Base-by-base conservation (phyloP, 83 land plant genomes). In the Diphasiastrum complanatum region DNA sequence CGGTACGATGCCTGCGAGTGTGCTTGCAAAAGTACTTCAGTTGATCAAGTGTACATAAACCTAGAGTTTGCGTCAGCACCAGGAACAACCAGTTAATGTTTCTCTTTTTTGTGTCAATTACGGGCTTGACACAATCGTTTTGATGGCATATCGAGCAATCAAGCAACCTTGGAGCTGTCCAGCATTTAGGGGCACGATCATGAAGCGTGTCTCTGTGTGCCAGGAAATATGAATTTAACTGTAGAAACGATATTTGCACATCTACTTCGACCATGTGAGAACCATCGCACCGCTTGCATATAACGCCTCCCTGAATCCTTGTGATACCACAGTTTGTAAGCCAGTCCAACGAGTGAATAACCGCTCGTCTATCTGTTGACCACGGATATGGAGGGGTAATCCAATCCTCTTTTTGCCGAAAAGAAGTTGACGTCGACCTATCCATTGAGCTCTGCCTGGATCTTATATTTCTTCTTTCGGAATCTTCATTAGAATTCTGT, bases 11-110 rank as follows among this genome's bases (percentile, higher is more conserved):
- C 26, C 74, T 72, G 46, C 60, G 70, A 25, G 73, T 84, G 55
- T 90, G 85, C 65, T 86, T 86, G 81, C 96, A 90, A 67, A 90
- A 90, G 62, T 84, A 86, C 77, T 81, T 90, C 64, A 90, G 78
- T 69, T 90, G 89, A 34, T 83, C 83, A 1, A 86, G 79, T 0
- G 83, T 80, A 63, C 85, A 84, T 33, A 78, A 74, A 0, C 93
- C 93, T 2, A 90, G 72, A n/a, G 78, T 75, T 53, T 84, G 81
- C 0, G 93, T 85, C 20, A 90, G 74, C 24, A 90, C 62, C 60
- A 90, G 67, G 53, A 90, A 90, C 16, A 90, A 77, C 93, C 97
- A 90, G 63, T 90, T 90, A 27, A 87, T 84, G 28, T 50, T 10
- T 29, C 78, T 59, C 72, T 83, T 84, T 76, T 84, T 81, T 45